Conservation (phyloP, 2,329 filamentous ascomycete genomes). For the Nannizziopsis barbatae region DNA sequence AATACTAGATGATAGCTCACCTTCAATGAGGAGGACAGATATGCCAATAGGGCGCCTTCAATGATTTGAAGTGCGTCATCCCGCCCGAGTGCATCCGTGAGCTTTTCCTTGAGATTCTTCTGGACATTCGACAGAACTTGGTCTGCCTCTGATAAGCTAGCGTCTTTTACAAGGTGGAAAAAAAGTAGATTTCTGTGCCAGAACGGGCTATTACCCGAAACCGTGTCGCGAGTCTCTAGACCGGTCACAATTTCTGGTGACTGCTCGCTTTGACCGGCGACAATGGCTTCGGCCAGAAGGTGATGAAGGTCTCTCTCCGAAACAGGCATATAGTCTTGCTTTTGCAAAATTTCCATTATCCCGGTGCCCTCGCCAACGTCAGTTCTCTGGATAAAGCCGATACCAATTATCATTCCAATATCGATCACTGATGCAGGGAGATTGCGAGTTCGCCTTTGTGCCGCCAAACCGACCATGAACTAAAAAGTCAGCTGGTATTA, state of each 20-base stretch:
- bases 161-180: conserved; percentile 11
- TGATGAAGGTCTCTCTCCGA: conserved; percentile 44
- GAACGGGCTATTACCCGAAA: conserved; percentile 28
- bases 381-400: too few relatives aligned
- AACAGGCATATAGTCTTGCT: conserved; percentile 8
- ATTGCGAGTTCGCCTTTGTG: background rate
- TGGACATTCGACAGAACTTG: too few relatives aligned
- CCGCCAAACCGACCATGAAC: conserved; percentile 32
- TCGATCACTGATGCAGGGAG: conserved; percentile 6
- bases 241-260: conserved; percentile 4
- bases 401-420: background rate
- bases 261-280: conserved; percentile 30
- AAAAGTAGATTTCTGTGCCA: conserved; percentile 25
- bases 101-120: too few relatives aligned
- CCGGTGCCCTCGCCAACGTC: too few relatives aligned
- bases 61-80: too few relatives aligned
- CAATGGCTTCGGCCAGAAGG: conserved; percentile 43
- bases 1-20: too few relatives aligned
- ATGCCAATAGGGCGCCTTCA: too few relatives aligned
- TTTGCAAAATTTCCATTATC: background rate
- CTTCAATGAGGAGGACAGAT: too few relatives aligned
- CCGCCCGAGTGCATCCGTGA: too few relatives aligned
- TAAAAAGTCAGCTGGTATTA: conserved; percentile 4
- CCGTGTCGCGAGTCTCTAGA: conserved; percentile 18
- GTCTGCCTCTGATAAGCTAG: too few relatives aligned